Base-by-base conservation (phyloP, 225 moss, liverwort and hornwort genomes). In the Polytrichum commune region DNA sequence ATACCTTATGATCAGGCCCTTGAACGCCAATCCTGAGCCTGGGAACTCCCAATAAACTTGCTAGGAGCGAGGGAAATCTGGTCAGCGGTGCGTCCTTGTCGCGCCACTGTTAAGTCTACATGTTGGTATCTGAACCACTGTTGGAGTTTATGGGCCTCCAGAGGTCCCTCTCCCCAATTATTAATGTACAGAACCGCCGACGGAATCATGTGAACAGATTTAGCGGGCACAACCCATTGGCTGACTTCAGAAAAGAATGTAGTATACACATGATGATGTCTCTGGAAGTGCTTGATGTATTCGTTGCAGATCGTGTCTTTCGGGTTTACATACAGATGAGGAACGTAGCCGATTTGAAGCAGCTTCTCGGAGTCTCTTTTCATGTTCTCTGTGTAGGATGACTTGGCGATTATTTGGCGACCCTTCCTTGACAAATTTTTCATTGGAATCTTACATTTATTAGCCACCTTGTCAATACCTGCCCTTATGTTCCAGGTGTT, bases 241-340 rank as follows among this genome's bases (percentile, higher is more conserved):
- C 10, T 38, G 38, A 10, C 38, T 29, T 13, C 25, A 27, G 63
- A 63, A 38, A 38, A 0, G 63, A 2, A 3, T 13, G 63, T 2
- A 1, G 25, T 18, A 24, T 24, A 5, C 5, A 63, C 27, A 24
- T 24, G 4, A 18, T 28, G 23, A 29, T 5, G 27, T 27, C 8
- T 5, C 63, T 23, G 23, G 63, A 63, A 63, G 63, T 63, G 63
- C 18, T 5, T 5, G 23, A 63, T 63, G 63, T 23, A 63, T 27
- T 63, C 63, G 18, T 18, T 63, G 63, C 63, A 24, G 18, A 63
- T 28, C 0, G 24, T 0, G 13, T 63, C 63, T 18, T 18, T 63
- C 27, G 63, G 63, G 63, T 63, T 63, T 27, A 63, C 8, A 27
- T 63, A 63, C 63, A 63, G 63, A 63, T 16, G 3, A 2, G 63